Percentiles rank a stretch among this genome's conserved stretches.
These are phyloP conservation scores for Euphorbia tirucalli DNA, from an alignment of 345 rosid genomes.

Conservation along the genomic window DNA sequence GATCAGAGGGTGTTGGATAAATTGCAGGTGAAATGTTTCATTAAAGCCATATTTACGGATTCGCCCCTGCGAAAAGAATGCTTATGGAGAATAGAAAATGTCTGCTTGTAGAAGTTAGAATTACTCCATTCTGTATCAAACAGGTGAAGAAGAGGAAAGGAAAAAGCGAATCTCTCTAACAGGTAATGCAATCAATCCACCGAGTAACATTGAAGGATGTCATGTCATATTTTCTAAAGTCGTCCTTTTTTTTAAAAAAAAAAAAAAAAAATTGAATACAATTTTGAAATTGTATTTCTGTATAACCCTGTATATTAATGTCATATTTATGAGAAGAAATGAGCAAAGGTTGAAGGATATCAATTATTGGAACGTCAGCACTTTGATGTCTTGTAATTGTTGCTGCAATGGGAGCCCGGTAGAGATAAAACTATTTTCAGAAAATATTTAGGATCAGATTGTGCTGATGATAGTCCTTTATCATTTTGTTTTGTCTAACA, in stretches of 20 bases:
- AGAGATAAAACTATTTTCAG: no score
- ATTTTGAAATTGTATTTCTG: neutral
- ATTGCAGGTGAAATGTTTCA: constrained; percentile 72
- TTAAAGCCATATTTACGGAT: constrained; percentile 82
- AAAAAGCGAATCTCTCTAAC: neutral
- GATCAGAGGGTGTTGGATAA: neutral
- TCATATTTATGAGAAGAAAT: neutral
- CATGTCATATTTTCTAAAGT: no score
- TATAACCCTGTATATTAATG: neutral
- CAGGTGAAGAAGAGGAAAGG: neutral
- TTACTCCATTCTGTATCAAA: neutral
- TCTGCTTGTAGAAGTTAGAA: constrained; percentile 24
- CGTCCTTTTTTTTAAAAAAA: no score
- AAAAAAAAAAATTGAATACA: neutral
- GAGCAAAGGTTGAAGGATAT: no score
- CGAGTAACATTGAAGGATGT: no score
- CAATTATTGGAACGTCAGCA: no score
- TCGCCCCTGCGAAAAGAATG: constrained; percentile 89
- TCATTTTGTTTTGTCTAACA: no score
- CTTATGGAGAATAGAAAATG: constrained; percentile 70
- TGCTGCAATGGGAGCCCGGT: no score
- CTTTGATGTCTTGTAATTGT: no score
- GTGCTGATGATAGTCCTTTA: no score
- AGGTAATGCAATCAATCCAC: neutral
- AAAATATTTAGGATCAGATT: no score